Evolutionary conservation across 106 monocot genomes (phyloP), one percentile per base, ranked within the genome.

Genomic region (Acorus gramineus): DNA sequence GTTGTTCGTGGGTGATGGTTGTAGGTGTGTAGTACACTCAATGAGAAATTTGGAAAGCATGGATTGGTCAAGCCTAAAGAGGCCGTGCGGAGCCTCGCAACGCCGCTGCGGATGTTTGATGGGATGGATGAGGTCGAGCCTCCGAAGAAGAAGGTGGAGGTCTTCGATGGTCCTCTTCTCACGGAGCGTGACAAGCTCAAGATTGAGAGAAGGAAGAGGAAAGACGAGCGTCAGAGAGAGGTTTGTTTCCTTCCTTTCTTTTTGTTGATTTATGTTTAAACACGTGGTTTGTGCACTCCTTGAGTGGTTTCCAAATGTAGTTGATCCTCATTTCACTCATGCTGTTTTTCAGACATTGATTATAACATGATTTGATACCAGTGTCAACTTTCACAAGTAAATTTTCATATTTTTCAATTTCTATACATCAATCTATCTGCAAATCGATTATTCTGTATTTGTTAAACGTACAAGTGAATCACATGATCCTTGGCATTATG

Each of bases 201-300:
- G 79, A 49, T 98, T 61, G 98, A 91, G 73, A 83, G 98, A 62
- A 87, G 68, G 70, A 98, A 86, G 74, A 88, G 98, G 71, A 98
- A 98, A 68, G 91, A 98, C 0, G 98, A 98, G 64, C 81, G 91
- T 8, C 87, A 83, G 69, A 88, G 98, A 89, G 91, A 92, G 98
- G 98, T 85, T 72, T 46, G n/a, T n/a, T 10, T 46, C 8, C 10
- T 4, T 49, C 6, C 6, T 46, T 63, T 6, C 1, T 28, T 28
- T 28, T 28, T 28, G 28, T 28, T 28, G 28, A 28, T 28, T 28
- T 28, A 28, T 28, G 28, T 28, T 28, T 28, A 28, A 28, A 28
- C 28, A 28, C 1, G 28, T 28, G 28, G 28, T 28, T 28, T 28
- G 28, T 28, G 28, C 28, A 28, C 28, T 28, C 28, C 28, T 28